Base-by-base conservation (phyloP, 1,139 yeast species). In the Yamadazyma membranifaciens region DNA sequence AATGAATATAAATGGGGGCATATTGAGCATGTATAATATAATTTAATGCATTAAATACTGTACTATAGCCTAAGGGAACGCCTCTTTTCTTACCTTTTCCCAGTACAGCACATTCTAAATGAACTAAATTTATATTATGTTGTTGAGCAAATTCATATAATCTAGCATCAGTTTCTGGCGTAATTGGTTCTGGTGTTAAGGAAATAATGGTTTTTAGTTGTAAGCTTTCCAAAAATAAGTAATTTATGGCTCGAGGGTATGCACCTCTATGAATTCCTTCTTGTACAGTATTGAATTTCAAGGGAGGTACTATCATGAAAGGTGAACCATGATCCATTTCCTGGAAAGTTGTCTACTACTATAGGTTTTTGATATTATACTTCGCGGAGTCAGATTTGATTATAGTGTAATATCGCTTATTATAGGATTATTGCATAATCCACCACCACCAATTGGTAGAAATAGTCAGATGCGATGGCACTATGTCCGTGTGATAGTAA, bases 1-100 rank as follows among this genome's bases (percentile, higher is more conserved):
- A 91, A 59, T 91, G 96, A 3, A 92, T 62, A 57, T 86, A 91
- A 9, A 86, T 69, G 1, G 97, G 96, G 10, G 82, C 77, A 50
- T 73, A 67, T 33, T 75, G 73, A 28, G 69, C 66, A 54, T 84
- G 81, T 13, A 84, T 70, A 50, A 88, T 69, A 36, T 79, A 64
- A 45, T 80, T 78, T 16, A 89, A 63, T 0, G 85, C 84, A 38
- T 72, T 67, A 1, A 76, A 58, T 1, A 84, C 83, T 2, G 80
- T 77, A 16, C 77, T 71, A 51, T 82, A 79, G 17, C 84, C 87
- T 37, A 89, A 67, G 0, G 96, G 95, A 1, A 86, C 88, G 1
- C 85, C 83, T 51, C 89, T 69, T 55, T 85, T 83, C 67, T 86
- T 86, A 4, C 89, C 83, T 57, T 86, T 85, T 1, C 86, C 87